Evolutionary conservation across 257 asterid genomes (phyloP), one percentile per base, ranked within the genome.

Genomic region (Gentiana dahurica): DNA sequence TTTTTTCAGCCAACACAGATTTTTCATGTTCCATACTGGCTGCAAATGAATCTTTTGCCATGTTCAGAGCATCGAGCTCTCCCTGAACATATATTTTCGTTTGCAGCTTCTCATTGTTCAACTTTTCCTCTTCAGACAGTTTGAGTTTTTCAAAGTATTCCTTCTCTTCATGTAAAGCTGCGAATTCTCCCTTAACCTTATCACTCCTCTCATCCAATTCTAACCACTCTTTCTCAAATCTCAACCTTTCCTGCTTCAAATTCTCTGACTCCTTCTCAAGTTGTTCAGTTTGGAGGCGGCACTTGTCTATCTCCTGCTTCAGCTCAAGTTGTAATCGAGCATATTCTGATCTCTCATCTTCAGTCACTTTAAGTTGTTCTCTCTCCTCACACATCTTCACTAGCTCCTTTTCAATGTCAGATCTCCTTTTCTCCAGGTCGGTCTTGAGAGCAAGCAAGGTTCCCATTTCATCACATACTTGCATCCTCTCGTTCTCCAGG

Each of bases 191-290:
- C 74, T 64, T 79, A 62, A 83, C 68, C 67, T 71, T 79, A 39
- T 72, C 75, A 70, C 91, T 71, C 77, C 69, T 92, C 58, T 63
- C 82, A 68, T 92, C 99, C 48, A 92, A 81, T 71, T 75, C 91
- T 75, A 88, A 97, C 99, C 99, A 92, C 65, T 92, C 97, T 67
- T 77, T 83, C 76, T 92, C 97, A 66, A 92, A 92, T 62, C 72
- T 88, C 76, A 76, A 89, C 75, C 81, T 92, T 69, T 81, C 99
- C 59, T 65, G 83, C 82, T 84, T 92, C 71, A 92, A 73, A 61
- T 79, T 81, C 62, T 88, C 97, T 15, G 78, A 81, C 72, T 85
- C 94, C 77, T 84, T 77, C 69, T 66, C 53, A 12, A 92, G 84
- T 63, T 68, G 70, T 68, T 88, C 97, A 4, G 63, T 80, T 71